Conservation (phyloP, 306 rosid species). For the Luffa acutangula region DNA sequence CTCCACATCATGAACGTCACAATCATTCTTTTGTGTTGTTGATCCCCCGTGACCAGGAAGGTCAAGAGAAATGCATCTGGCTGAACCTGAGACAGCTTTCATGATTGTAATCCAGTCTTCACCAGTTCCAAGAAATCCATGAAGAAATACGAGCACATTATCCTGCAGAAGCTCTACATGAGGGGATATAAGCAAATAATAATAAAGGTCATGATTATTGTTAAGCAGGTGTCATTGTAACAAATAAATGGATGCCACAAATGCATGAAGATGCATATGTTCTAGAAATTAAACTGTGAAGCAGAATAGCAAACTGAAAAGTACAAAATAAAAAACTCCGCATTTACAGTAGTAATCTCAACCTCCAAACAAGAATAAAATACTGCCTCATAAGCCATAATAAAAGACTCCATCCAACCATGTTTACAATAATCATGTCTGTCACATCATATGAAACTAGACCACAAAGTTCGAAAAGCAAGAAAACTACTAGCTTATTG, state of each 20-base stretch:
- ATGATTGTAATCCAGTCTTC: slow-evolving; percentile 82
- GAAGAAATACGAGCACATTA: slow-evolving; percentile 61
- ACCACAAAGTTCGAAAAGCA: background rate
- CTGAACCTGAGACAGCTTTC: slow-evolving; percentile 68
- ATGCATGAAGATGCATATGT: background rate
- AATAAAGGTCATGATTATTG: background rate
- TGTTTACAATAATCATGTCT: background rate
- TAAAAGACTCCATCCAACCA: background rate
- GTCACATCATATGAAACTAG: background rate
- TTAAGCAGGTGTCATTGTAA: background rate
- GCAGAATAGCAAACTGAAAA: background rate
- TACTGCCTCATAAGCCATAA: background rate
- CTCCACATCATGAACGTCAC: slow-evolving; percentile 14
- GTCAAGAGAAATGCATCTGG: slow-evolving; percentile 80
- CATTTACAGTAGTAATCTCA: background rate
- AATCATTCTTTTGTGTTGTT: slow-evolving; percentile 18
- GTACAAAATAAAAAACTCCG: background rate
- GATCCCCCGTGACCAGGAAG: slow-evolving; percentile 93
- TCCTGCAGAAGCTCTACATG: slow-evolving; percentile 49
- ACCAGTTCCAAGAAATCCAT: slow-evolving; percentile 89
- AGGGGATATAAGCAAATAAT: slow-evolving; percentile 21
- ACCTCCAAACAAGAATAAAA: background rate
- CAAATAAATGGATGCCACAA: background rate
- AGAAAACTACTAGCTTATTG: background rate
- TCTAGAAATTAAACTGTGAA: background rate